phyloP scores from a whole-genome alignment of 2,329 filamentous ascomycete genomes.

The Paracoccidioides lutzii region DNA sequence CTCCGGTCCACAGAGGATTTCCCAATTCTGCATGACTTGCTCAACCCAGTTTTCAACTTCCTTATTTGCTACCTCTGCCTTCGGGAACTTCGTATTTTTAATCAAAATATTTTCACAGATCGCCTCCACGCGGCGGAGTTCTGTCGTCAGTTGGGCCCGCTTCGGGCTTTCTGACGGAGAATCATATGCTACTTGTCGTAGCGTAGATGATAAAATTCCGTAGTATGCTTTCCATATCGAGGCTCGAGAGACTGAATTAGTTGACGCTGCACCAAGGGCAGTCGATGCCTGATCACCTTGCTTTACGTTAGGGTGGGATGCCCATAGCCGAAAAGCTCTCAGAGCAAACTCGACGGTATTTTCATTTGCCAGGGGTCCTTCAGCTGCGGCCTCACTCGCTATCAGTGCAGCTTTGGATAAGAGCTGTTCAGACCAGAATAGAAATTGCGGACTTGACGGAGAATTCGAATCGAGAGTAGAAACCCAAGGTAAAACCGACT shows the following conservation, averaged over 20 bases:
- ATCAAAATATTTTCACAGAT: constrained; percentile 70
- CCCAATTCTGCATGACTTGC: constrained; percentile 74
- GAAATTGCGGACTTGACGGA: constrained; percentile 50
- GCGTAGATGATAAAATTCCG: constrained; percentile 58
- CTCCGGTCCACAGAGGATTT: constrained; percentile 59
- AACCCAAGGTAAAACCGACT: constrained; percentile 52
- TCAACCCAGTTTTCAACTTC: constrained; percentile 75
- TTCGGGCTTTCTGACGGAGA: constrained; percentile 26
- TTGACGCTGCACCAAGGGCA: constrained; percentile 11
- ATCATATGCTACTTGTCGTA: constrained; percentile 39
- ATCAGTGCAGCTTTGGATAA: constrained; percentile 64
- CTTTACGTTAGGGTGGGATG: constrained; percentile 26
- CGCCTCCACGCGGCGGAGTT: constrained; percentile 66
- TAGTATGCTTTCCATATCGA: constrained; percentile 82
- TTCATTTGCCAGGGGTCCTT: constrained; percentile 13
- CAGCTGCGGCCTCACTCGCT: constrained; percentile 40
- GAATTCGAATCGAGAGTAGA: constrained; percentile 21
- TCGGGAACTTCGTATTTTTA: constrained; percentile 69
- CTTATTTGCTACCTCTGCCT: constrained; percentile 61
- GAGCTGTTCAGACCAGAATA: constrained; percentile 66
- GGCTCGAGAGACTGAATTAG: constrained; percentile 17
- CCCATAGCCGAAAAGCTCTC: constrained; percentile 37
- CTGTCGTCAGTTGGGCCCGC: constrained; percentile 54
- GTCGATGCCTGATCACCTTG: constrained; percentile 15
- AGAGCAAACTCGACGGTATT: constrained; percentile 28